Evolutionary conservation across 768 basidiomycete species (phyloP).

Genomic region (Panaeolus papilionaceus): DNA sequence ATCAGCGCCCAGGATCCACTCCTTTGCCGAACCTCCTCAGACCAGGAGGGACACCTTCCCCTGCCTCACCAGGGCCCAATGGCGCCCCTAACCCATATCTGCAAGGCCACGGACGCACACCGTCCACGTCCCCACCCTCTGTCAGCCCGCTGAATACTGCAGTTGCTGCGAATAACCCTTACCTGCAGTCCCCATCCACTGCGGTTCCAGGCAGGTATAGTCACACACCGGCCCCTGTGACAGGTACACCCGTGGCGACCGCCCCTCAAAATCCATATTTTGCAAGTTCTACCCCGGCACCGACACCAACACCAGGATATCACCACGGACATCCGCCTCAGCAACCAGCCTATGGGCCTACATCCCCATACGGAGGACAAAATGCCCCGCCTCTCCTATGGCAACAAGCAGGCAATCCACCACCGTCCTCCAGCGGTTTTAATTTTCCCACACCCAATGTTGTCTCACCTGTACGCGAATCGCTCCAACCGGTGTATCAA

Average conservation of each 20-base stretch:
- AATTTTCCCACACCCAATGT: constrained; percentile 41
- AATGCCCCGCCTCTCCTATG: constrained; percentile 25
- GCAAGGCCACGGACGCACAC: constrained; percentile 7
- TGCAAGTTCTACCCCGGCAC: constrained; percentile 11
- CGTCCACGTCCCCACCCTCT: constrained; percentile 14
- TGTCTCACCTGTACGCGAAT: constrained; percentile 25
- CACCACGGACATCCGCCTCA: constrained; percentile 2
- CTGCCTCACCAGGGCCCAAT: neutral
- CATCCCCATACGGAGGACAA: constrained; percentile 16
- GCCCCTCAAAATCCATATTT: constrained; percentile 24
- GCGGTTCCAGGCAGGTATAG: neutral
- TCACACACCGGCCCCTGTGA: neutral
- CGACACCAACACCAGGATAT: constrained; percentile 7
- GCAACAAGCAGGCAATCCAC: constrained; percentile 20
- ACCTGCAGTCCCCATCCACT: neutral
- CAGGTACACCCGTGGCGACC: neutral
- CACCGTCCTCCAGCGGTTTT: constrained; percentile 22
- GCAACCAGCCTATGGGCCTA: constrained; percentile 18
- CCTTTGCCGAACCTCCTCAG: constrained; percentile 14
- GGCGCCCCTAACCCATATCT: neutral
- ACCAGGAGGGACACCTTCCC: neutral
- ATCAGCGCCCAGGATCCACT: neutral
- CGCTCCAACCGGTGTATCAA: neutral
- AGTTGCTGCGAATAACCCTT: neutral
- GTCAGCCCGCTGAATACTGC: constrained; percentile 5